Percentiles rank a stretch among this genome's conserved stretches.
Conservation (phyloP, 78 protist species). For the Chrysochromulina tobinii region DNA sequence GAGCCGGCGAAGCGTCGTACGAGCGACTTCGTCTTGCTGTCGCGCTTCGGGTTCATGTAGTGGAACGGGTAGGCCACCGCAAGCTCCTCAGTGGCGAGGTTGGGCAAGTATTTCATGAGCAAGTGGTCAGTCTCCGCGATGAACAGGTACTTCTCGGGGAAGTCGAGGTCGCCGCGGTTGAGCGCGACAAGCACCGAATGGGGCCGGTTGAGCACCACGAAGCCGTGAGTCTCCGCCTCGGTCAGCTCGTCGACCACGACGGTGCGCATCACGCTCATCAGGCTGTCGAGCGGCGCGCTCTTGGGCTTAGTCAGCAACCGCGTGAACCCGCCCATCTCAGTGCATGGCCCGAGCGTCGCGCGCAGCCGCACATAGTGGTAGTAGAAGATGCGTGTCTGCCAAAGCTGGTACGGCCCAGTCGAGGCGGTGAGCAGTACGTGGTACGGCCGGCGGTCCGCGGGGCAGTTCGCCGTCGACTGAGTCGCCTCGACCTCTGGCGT, state of each 20-base stretch:
- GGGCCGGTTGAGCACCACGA: slow-evolving; percentile 26
- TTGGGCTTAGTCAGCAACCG: background rate
- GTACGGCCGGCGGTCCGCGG: background rate
- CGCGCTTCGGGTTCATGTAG: background rate
- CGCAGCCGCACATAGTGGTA: background rate
- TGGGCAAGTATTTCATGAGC: background rate
- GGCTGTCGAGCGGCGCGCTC: background rate
- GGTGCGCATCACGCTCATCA: background rate
- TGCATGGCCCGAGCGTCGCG: background rate
- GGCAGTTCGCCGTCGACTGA: background rate
- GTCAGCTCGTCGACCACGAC: background rate
- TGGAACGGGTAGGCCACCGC: background rate
- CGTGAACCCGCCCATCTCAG: slow-evolving; percentile 2
- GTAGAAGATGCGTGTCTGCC: slow-evolving; percentile 23
- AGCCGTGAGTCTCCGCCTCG: background rate
- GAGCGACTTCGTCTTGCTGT: background rate
- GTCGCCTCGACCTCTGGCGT: no score
- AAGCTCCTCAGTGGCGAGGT: background rate
- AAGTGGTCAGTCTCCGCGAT: slow-evolving; percentile 19
- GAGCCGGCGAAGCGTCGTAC: background rate
- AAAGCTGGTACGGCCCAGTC: background rate
- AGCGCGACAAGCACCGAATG: background rate
- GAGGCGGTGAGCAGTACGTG: slow-evolving; percentile 18
- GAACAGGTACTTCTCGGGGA: background rate
- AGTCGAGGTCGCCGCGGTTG: background rate